phyloP scores from a whole-genome alignment of 768 basidiomycete genomes.

The Trametes sanguinea region DNA sequence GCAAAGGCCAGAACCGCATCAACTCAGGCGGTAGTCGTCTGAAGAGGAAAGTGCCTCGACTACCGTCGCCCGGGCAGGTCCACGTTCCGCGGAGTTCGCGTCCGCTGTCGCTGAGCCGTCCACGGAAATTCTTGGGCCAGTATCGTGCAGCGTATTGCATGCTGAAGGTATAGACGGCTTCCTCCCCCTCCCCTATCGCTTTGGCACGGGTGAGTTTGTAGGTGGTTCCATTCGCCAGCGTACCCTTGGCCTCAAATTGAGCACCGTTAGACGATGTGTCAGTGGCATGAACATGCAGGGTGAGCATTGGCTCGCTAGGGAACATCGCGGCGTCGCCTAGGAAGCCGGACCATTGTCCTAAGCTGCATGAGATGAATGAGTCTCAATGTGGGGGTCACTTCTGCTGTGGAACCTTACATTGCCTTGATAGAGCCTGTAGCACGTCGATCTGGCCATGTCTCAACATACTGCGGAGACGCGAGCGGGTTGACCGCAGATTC shows the following conservation, averaged over 20 bases:
- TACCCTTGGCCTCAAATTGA: slow-evolving; percentile 20
- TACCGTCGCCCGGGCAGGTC: slow-evolving; percentile 24
- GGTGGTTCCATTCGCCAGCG: slow-evolving; percentile 18
- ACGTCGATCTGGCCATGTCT: not conserved
- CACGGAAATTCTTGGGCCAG: slow-evolving; percentile 28
- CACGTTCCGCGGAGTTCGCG: slow-evolving; percentile 30
- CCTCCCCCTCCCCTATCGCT: not conserved
- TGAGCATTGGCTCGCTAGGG: slow-evolving; percentile 20
- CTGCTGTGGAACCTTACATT: not conserved
- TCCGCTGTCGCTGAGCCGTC: slow-evolving; percentile 23
- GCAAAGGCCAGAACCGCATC: slow-evolving; percentile 34
- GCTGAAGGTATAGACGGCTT: slow-evolving; percentile 21
- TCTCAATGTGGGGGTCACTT: not conserved
- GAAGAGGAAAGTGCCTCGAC: slow-evolving; percentile 29
- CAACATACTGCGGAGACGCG: not conserved
- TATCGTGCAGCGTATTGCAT: slow-evolving; percentile 30
- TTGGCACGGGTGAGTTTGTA: slow-evolving; percentile 22
- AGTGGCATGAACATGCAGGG: slow-evolving; percentile 5
- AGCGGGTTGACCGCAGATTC: not conserved
- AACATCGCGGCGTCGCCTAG: slow-evolving; percentile 1
- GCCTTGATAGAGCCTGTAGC: not conserved
- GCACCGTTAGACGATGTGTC: not conserved
- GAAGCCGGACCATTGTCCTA: slow-evolving; percentile 34
- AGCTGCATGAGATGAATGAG: not conserved
- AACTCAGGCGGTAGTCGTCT: slow-evolving; percentile 31